A percentile compares a stretch with the other conserved stretches of the same genome.
phyloP scores from a whole-genome alignment of 2,329 filamentous ascomycete genomes.

The Ophiostoma populinum region DNA sequence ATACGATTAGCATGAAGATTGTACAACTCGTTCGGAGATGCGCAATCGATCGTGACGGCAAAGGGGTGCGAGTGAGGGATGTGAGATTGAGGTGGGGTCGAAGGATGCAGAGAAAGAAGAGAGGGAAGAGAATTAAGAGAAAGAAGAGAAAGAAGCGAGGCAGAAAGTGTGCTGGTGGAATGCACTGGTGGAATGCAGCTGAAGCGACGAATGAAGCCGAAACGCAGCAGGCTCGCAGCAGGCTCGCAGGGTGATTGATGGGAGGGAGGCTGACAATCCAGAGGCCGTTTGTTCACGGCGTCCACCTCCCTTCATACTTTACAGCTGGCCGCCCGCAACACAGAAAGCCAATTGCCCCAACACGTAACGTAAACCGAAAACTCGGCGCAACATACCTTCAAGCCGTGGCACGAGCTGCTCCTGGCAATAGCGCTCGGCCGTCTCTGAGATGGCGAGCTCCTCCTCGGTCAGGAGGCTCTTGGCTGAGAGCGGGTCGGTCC shows the following conservation, averaged over 20 bases:
- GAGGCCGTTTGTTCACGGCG: too few relatives aligned
- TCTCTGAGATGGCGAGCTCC: slow-evolving; percentile 76
- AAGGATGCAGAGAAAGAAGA: too few relatives aligned
- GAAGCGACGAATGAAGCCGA: too few relatives aligned
- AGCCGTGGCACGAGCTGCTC: slow-evolving; percentile 74
- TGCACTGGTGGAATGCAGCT: too few relatives aligned
- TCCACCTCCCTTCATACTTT: slow-evolving; percentile 1
- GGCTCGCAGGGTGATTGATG: slow-evolving; percentile 2
- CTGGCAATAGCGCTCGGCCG: slow-evolving; percentile 86
- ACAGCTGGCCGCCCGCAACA: not conserved
- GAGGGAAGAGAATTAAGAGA: too few relatives aligned
- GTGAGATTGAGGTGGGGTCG: too few relatives aligned
- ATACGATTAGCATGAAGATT: not conserved
- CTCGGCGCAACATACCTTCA: slow-evolving; percentile 57
- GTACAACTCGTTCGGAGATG: too few relatives aligned
- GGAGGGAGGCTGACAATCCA: slow-evolving; percentile 2
- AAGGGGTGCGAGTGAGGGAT: not conserved
- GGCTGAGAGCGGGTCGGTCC: slow-evolving; percentile 72
- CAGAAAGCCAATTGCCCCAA: not conserved
- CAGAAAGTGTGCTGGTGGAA: too few relatives aligned
- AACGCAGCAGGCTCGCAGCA: too few relatives aligned
- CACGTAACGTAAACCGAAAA: not conserved
- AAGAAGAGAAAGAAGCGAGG: not conserved
- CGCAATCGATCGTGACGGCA: too few relatives aligned
- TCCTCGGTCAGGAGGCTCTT: slow-evolving; percentile 73